Evolutionary conservation across 2,329 filamentous ascomycete species (phyloP).

Genomic region (Microdochium trichocladiopsis): DNA sequence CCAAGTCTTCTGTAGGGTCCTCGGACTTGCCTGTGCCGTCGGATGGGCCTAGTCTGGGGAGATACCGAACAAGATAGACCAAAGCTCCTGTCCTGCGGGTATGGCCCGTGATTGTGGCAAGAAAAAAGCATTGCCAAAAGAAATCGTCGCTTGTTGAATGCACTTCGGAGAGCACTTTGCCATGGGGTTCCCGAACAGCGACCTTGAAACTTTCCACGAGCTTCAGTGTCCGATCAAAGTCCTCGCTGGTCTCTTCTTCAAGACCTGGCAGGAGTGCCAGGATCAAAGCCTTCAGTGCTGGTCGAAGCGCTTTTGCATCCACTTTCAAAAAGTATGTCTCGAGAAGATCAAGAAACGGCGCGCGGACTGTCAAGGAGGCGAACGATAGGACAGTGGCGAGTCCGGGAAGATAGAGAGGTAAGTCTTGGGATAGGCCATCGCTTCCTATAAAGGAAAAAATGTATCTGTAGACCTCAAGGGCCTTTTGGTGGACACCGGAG

Average conservation of each 20-base stretch:
- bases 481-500: conserved; percentile 95
- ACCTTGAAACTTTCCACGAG: conserved; percentile 73
- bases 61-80: conserved; percentile 72
- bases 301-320: conserved; percentile 64
- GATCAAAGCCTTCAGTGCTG: conserved; percentile 85
- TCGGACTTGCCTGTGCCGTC: conserved; percentile 22
- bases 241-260: conserved; percentile 94
- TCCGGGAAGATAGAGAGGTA: conserved; percentile 84
- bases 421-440: conserved; percentile 72
- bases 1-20: conserved; percentile 36
- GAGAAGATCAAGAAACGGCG: conserved; percentile 75
- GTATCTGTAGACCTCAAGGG: conserved; percentile 86
- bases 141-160: conserved; percentile 69
- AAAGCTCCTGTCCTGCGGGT: conserved; percentile 79
- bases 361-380: conserved; percentile 84
- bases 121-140: conserved; percentile 97
- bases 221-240: conserved; percentile 81
- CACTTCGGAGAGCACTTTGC: conserved; percentile 40
- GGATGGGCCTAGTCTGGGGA: conserved; percentile 61
- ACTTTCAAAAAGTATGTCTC: conserved; percentile 73
- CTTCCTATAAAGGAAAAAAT: conserved; percentile 81
- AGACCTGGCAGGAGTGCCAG: conserved; percentile 84
- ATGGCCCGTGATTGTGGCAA: conserved; percentile 85
- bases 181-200: conserved; percentile 49
- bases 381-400: conserved; percentile 87